A percentile compares a stretch with the other conserved stretches of the same genome.
Conservation (phyloP, 768 basidiomycete genomes). For the Rhodocollybia butyracea region DNA sequence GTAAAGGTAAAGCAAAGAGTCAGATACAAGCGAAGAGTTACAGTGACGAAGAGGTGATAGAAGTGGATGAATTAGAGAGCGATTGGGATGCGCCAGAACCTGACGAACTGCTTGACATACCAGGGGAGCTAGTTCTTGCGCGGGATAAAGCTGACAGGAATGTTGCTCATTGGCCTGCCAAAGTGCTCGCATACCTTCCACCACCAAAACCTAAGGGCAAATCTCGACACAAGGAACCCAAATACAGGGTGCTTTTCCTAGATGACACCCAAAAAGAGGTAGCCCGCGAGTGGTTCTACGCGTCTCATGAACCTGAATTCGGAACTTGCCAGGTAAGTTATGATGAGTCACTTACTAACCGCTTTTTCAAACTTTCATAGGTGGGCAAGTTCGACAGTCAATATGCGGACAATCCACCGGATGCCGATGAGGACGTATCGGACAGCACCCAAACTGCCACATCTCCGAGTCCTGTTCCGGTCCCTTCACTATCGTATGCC, state of each 20-base stretch:
- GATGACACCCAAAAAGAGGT: conserved; percentile 43
- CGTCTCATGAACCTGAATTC: conserved; percentile 58
- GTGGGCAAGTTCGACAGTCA: conserved; percentile 55
- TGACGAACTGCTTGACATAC: conserved; percentile 52
- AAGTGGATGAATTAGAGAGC: conserved; percentile 9
- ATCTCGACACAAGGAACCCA: conserved; percentile 29
- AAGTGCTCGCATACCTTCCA: conserved; percentile 48
- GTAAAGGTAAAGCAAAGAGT: conserved; percentile 24
- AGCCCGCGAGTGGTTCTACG: conserved; percentile 54
- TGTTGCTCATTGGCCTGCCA: conserved; percentile 64
- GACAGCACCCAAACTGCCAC: not conserved
- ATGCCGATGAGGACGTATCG: conserved; percentile 21
- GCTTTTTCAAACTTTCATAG: conserved; percentile 24
- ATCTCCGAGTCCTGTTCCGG: conserved; percentile 34
- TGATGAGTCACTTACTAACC: not conserved
- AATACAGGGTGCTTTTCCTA: conserved; percentile 58
- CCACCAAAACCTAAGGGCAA: conserved; percentile 30
- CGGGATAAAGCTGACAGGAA: conserved; percentile 31
- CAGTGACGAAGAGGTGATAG: conserved; percentile 11
- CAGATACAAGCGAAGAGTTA: conserved; percentile 9
- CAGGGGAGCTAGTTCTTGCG: conserved; percentile 67
- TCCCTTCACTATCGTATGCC: conserved; percentile 36
- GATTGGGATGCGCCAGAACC: conserved; percentile 39
- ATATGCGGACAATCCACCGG: conserved; percentile 32
- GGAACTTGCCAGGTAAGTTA: conserved; percentile 50